phyloP scores from a whole-genome alignment of 2,329 filamentous ascomycete species.

The Metarhizium robertsii region DNA sequence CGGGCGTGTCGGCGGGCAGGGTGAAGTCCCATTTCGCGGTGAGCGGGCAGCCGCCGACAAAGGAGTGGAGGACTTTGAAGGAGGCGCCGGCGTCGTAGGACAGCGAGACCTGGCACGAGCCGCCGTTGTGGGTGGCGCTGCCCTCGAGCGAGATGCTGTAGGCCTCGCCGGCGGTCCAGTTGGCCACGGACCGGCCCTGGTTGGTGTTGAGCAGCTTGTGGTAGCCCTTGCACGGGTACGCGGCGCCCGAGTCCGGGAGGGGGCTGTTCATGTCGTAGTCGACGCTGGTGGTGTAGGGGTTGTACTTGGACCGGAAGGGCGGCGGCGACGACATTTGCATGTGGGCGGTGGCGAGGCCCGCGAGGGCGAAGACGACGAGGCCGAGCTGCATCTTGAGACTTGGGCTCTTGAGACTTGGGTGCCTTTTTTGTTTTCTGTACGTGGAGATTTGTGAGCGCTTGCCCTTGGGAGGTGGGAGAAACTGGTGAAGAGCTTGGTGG shows the following conservation, averaged over 20 bases:
- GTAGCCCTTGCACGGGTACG: constrained; percentile 71
- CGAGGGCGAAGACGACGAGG: constrained; percentile 9
- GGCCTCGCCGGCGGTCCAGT: constrained; percentile 50
- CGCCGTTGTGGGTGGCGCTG: constrained; percentile 55
- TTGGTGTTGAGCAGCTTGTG: constrained; percentile 37
- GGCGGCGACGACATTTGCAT: constrained; percentile 46
- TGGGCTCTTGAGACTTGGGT: not conserved
- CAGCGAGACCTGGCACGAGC: constrained; percentile 67
- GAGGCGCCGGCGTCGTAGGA: constrained; percentile 62
- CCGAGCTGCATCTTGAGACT: not conserved
- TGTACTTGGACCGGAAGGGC: constrained; percentile 44
- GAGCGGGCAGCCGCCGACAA: constrained; percentile 45
- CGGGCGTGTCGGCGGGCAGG: constrained; percentile 54
- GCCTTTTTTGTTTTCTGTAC: not conserved
- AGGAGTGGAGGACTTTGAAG: constrained; percentile 59
- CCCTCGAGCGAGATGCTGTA: constrained; percentile 58
- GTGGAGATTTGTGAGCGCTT: not conserved
- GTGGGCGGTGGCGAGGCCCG: constrained; percentile 38
- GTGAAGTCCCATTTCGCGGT: constrained; percentile 52
- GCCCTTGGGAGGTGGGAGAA: no score
- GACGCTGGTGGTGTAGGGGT: constrained; percentile 38
- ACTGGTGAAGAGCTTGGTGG: no score
- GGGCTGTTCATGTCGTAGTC: constrained; percentile 69
- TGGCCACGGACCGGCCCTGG: constrained; percentile 44
- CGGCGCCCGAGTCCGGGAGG: constrained; percentile 46